phyloP scores from a whole-genome alignment of 805 yeast genomes.

The Zygoascus ofunaensis region DNA sequence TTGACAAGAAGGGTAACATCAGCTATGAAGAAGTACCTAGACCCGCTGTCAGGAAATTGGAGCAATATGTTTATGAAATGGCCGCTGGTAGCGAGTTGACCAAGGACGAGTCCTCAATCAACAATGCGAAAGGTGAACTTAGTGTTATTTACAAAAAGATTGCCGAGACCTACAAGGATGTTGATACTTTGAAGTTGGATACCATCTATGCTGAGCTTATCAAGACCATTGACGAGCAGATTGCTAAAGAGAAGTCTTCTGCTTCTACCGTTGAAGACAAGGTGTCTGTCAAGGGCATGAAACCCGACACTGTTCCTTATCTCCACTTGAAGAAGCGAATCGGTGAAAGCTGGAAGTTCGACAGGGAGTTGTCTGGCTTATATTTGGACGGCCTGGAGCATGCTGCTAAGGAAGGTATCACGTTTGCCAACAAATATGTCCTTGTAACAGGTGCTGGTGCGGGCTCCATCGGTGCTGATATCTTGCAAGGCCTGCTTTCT shows the following conservation, averaged over 20 bases:
- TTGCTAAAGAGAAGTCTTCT: conserved; percentile 38
- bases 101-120: conserved; percentile 48
- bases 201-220: conserved; percentile 24
- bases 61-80: conserved; percentile 93
- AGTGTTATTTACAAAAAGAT: conserved; percentile 75
- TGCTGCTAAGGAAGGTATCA: conserved; percentile 89
- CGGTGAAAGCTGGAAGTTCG: conserved; percentile 74
- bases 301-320: conserved; percentile 68
- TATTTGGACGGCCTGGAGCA: conserved; percentile 86
- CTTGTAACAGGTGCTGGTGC: conserved; percentile 98
- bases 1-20: conserved; percentile 82
- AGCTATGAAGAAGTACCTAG: conserved; percentile 77
- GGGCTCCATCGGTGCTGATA: conserved; percentile 97
- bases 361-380: conserved; percentile 61
- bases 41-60: conserved; percentile 85
- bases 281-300: conserved; percentile 17
- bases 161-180: conserved; percentile 53
- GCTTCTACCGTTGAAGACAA: conserved; percentile 35
- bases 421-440: conserved; percentile 81
- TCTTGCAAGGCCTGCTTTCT: conserved; percentile 84
- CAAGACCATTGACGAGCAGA: conserved; percentile 37
- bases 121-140: conserved; percentile 66
- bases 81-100: conserved; percentile 89
- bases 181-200: conserved; percentile 43
- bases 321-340: conserved; percentile 79